phyloP scores from a whole-genome alignment of 768 basidiomycete species.

The Kwoniella dejecticola region DNA sequence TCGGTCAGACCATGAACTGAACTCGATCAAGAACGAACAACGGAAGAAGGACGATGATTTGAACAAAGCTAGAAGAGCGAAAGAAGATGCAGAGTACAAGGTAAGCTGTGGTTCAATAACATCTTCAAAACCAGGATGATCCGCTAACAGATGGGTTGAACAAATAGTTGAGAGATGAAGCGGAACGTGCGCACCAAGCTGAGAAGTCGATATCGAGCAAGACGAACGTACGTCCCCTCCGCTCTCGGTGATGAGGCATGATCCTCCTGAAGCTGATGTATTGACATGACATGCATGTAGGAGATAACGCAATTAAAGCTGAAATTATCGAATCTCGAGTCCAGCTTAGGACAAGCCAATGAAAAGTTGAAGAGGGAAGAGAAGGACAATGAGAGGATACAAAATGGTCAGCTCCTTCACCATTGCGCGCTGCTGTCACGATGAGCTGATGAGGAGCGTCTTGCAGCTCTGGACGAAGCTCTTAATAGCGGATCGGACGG shows the following conservation, averaged over 20 bases:
- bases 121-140: neutral
- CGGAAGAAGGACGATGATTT: constrained; percentile 20
- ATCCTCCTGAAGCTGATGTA: neutral
- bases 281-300: constrained; percentile 25
- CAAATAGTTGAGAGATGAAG: constrained; percentile 45
- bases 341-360: constrained; percentile 33
- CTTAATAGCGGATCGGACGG: constrained; percentile 15
- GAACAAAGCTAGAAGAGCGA: constrained; percentile 29
- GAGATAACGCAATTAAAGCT: constrained; percentile 44
- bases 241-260: neutral
- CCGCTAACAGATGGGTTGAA: neutral
- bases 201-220: constrained; percentile 31
- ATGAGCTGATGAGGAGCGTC: neutral
- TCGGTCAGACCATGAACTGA: constrained; percentile 45
- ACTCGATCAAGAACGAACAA: constrained; percentile 49
- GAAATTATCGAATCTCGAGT: constrained; percentile 49
- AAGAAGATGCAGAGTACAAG: constrained; percentile 45
- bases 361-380: constrained; percentile 43
- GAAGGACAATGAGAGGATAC: constrained; percentile 45
- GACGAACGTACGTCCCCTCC: constrained; percentile 30
- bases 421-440: no score
- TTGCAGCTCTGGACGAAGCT: constrained; percentile 20
- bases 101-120: constrained; percentile 13
- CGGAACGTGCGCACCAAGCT: constrained; percentile 39
- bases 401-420: constrained; percentile 38